Base-by-base conservation (phyloP, 495 filamentous ascomycete genomes). In the Barbatosphaeria neglecta region DNA sequence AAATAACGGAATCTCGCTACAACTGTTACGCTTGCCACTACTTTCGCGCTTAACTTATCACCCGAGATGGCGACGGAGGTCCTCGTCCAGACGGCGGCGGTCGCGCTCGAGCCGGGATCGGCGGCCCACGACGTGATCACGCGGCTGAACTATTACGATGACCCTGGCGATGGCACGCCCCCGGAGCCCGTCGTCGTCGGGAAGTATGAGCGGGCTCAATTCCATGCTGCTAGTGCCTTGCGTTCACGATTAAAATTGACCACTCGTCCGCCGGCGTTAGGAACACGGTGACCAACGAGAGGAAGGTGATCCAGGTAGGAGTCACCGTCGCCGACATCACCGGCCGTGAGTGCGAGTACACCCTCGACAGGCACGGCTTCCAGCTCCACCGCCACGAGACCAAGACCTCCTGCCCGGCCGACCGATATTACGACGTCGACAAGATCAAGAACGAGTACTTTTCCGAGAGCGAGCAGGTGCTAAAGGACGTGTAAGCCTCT, bases 371-470 rank as follows among this genome's bases (percentile, higher is more conserved):
- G 18, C 57, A 64, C 45, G 67, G 67, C 19, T 70, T 70, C 48
- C 65, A 68, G 24, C 65, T 63, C 49, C 24, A 51, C 17, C 51
- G 25, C 1, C 62, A 59, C 37, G 19, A 24, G 0, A 56, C 43
- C 41, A 3, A 16, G n/a, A 41, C 27, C 9, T 37, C 27, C 2
- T 31, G 11, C n/a, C 20, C 10, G n/a, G 39, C 0, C 8, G 39
- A 41, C 22, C 20, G 39, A 11, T 56, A 56, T n/a, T 50, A 66
- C 16, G 65, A 55, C 13, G 56, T 45, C 38, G 45, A 33, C 4
- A 55, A 81, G 49, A 81, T 87, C 54, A 68, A 73, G 50, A 55
- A 52, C 1, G 57, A 64, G 15, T 87, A 86, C 57, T 85, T 83
- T 47, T 66, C 74, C 0, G 82, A 86, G 55, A 74, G 71, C 24